phyloP scores from a whole-genome alignment of 495 filamentous ascomycete genomes.

The Talaromyces adpressus region DNA sequence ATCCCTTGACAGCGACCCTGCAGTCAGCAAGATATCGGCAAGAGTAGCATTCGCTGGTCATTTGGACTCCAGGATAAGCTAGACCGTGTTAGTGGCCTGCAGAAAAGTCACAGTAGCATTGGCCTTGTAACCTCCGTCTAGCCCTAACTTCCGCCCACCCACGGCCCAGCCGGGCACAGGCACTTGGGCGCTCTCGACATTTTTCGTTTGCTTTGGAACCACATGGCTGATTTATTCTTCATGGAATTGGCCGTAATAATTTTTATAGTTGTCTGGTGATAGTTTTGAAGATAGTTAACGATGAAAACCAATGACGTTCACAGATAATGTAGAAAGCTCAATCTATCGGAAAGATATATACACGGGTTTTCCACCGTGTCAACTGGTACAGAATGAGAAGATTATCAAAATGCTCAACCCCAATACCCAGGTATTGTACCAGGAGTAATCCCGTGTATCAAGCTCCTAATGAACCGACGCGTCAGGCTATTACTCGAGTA shows the following conservation, averaged over 20 bases:
- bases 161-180: slow-evolving; percentile 1
- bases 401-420: too few species aligned
- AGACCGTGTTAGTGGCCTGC: neutral
- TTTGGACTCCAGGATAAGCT: slow-evolving; percentile 2
- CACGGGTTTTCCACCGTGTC: too few species aligned
- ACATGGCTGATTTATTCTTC: neutral
- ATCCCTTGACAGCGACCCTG: slow-evolving; percentile 1
- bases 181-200: neutral
- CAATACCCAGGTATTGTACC: too few species aligned
- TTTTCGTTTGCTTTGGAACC: neutral
- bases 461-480: too few species aligned
- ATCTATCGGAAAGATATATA: too few species aligned
- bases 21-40: slow-evolving; percentile 1
- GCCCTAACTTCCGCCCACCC: slow-evolving; percentile 5
- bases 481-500: too few species aligned
- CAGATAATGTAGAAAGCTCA: too few species aligned
- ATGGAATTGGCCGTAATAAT: neutral
- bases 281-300: neutral
- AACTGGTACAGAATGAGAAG: too few species aligned
- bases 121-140: slow-evolving; percentile 8
- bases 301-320: neutral
- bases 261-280: neutral
- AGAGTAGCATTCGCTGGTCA: slow-evolving; percentile 1
- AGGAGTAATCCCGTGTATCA: too few species aligned
- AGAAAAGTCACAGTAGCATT: slow-evolving; percentile 9